A percentile compares a stretch with the other conserved stretches of the same genome.
These are phyloP conservation scores for Blastobotrys parvus DNA, from an alignment of 805 yeast genomes.

Conservation along the genomic window DNA sequence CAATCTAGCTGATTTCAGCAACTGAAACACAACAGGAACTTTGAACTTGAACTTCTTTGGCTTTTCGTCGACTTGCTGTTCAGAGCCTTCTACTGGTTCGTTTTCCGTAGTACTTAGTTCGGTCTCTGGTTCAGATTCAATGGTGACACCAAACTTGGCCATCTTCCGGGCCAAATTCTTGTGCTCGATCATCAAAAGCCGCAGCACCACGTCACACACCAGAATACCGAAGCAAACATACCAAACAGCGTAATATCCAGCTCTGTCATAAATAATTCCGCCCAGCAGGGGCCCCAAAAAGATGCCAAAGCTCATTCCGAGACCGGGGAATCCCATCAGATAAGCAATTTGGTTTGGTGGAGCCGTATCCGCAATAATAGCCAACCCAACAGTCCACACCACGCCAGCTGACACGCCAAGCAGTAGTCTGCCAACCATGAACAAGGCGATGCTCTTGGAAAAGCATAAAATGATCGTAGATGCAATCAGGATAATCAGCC, in stretches of 20 bases:
- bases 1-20: constrained; percentile 16
- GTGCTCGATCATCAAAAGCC: constrained; percentile 28
- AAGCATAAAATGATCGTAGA: constrained; percentile 26
- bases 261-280: constrained; percentile 26
- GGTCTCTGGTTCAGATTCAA: not conserved
- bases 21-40: constrained; percentile 1
- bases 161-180: constrained; percentile 2
- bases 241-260: constrained; percentile 28
- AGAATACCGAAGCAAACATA: constrained; percentile 25
- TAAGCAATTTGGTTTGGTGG: constrained; percentile 23
- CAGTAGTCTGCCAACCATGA: constrained; percentile 24
- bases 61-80: not conserved
- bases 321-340: constrained; percentile 25
- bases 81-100: not conserved
- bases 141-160: constrained; percentile 6
- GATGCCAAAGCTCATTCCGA: constrained; percentile 24
- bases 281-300: constrained; percentile 30
- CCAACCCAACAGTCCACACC: constrained; percentile 31
- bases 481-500: constrained; percentile 23
- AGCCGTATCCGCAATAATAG: constrained; percentile 26
- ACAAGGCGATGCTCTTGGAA: constrained; percentile 20
- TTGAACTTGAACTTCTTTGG: not conserved
- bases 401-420: constrained; percentile 29
- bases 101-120: not conserved
- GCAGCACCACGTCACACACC: constrained; percentile 23